Evolutionary conservation across 1,284 basidiomycete genomes (phyloP).

Genomic region (Trametes sp.): DNA sequence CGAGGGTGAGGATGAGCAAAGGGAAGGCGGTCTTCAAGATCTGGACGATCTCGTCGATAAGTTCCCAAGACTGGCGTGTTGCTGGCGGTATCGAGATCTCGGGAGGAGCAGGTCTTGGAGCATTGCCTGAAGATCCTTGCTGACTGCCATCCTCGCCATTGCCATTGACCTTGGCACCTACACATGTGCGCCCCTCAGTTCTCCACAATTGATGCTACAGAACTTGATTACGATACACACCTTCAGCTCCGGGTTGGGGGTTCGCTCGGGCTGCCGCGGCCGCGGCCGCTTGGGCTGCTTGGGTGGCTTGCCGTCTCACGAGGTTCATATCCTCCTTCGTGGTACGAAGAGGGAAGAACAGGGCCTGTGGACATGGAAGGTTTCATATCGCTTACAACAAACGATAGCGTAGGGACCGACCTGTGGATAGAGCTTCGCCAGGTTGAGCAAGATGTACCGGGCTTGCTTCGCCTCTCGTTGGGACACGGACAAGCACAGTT

Average conservation of each 20-base stretch:
- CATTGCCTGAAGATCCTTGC: no score
- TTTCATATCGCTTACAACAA: constrained; percentile 3
- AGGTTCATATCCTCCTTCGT: constrained; percentile 88
- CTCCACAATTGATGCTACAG: neutral
- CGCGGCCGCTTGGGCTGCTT: constrained; percentile 40
- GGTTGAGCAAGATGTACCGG: constrained; percentile 86
- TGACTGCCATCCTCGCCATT: no score
- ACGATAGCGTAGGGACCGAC: constrained; percentile 48
- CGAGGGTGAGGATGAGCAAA: constrained; percentile 92
- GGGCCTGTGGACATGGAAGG: constrained; percentile 62
- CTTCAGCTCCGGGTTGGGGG: constrained; percentile 3
- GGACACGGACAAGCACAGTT: constrained; percentile 91
- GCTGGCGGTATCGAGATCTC: constrained; percentile 41
- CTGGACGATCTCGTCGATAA: constrained; percentile 94
- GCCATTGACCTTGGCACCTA: constrained; percentile 2
- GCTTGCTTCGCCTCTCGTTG: constrained; percentile 95
- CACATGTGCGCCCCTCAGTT: neutral
- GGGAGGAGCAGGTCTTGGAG: constrained; percentile 23
- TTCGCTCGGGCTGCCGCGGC: constrained; percentile 39
- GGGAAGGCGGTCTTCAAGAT: constrained; percentile 98
- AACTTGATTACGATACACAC: neutral
- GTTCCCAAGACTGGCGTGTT: constrained; percentile 84
- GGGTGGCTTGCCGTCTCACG: constrained; percentile 52
- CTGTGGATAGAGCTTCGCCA: constrained; percentile 95
- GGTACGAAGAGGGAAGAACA: constrained; percentile 96